These are phyloP conservation scores for Globisporangium recalcitrans DNA, from an alignment of 352 stramenopile genomes.

Conservation along the genomic window DNA sequence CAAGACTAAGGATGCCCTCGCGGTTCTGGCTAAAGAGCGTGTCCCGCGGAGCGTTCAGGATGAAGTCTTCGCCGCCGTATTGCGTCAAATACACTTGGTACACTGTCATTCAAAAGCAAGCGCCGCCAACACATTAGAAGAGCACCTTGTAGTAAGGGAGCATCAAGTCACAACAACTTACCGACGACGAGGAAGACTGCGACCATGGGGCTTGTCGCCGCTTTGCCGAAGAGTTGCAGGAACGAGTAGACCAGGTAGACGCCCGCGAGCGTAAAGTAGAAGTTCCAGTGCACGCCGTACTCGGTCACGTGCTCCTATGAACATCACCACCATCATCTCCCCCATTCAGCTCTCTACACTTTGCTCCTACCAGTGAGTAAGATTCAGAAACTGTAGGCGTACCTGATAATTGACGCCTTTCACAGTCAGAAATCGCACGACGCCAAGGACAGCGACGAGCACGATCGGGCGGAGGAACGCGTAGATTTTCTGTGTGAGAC, in stretches of 20 bases:
- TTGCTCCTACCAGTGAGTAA: too few relatives aligned
- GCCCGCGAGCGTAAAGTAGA: constrained; percentile 96
- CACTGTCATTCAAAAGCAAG: constrained; percentile 22
- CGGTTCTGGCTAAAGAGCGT: constrained; percentile 91
- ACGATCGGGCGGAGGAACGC: constrained; percentile 64
- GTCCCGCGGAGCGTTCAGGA: constrained; percentile 60
- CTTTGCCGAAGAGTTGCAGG: constrained; percentile 46
- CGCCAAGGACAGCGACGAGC: constrained; percentile 61
- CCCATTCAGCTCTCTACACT: too few relatives aligned
- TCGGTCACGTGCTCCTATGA: constrained; percentile 93
- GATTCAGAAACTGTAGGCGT: constrained; percentile 18
- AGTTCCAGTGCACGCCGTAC: constrained; percentile 99
- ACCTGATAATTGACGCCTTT: constrained; percentile 87
- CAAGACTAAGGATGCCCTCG: constrained; percentile 92
- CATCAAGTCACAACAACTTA: constrained; percentile 13
- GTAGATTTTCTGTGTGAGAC: constrained; percentile 27
- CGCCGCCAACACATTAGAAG: background rate
- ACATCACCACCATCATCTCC: constrained; percentile 3
- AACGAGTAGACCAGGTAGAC: constrained; percentile 71
- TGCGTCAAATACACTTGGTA: constrained; percentile 85
- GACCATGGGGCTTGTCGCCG: constrained; percentile 33
- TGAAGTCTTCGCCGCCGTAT: constrained; percentile 68
- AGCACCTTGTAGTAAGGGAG: background rate
- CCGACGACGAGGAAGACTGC: constrained; percentile 40
- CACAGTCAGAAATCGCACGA: constrained; percentile 68